Base-by-base conservation (phyloP, 345 rosid genomes). In the Abelmoschus esculentus region DNA sequence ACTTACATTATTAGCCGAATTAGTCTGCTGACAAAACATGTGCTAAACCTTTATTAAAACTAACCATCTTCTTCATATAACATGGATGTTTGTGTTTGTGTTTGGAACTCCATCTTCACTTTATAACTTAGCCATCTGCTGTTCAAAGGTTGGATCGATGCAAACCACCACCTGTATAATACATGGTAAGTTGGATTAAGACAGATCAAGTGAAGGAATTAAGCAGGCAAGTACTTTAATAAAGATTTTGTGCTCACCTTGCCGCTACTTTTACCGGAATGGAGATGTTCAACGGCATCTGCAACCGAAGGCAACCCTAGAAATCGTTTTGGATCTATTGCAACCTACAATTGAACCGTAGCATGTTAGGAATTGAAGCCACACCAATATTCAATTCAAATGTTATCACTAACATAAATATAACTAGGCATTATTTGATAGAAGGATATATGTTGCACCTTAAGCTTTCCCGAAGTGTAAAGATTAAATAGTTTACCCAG, bases 201-300 rank as follows among this genome's bases (percentile, higher is more conserved):
- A 28, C 0, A 11, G 49, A 9, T 2, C 49, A 32, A 32, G 49
- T 44, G 49, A 44, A 44, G 11, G 49, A 44, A 44, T 9, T 44
- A 44, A 44, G 32, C 32, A 32, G 49, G 14, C 49, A 9, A 2
- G 4, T 44, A 44, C 49, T 9, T 9, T 9, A 9, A 44, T 0
- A 44, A 44, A 44, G 0, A 44, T 11, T 6, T 6, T 50, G 32
- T 64, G 65, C 56, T 67, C 74, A 91, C 98, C 96, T 93, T 93
- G 76, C 99, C 99, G 31, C 88, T 83, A 67, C 99, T 95, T 91
- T 81, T 91, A 76, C 97, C 99, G 3, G 97, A 89, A 76, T 91
- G 96, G 26, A 93, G 91, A 85, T 93, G 73, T 83, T 93, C 99
- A 46, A 91, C 99, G 52, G 99, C 97, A 82, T 93, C 97, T 57